A percentile compares a stretch with the other conserved stretches of the same genome.
Evolutionary conservation across 345 rosid species (phyloP).

Genomic region (Acer saccharum): DNA sequence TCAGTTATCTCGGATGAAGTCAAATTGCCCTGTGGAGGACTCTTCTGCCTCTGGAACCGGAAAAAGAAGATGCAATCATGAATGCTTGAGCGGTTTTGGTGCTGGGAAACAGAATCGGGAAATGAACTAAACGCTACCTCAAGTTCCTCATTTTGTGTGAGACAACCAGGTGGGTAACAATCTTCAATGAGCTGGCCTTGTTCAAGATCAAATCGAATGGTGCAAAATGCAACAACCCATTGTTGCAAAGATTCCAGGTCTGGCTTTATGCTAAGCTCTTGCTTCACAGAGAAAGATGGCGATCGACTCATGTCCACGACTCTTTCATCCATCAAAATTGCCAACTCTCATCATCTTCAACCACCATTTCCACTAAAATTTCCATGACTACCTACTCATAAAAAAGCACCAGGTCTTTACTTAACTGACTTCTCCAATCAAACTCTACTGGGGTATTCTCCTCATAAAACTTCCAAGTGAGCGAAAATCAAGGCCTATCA

Average conservation of each 20-base stretch:
- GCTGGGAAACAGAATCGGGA: conserved; percentile 94
- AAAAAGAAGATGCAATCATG: conserved; percentile 98
- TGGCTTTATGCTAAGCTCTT: conserved; percentile 59
- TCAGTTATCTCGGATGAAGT: conserved; percentile 34
- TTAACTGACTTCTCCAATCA: conserved; percentile 4
- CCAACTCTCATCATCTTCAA: conserved; percentile 30
- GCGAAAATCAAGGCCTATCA: conserved; percentile 19
- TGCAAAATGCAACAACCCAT: conserved; percentile 89
- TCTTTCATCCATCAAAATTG: conserved; percentile 33
- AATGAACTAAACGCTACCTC: conserved; percentile 91
- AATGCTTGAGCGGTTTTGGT: conserved; percentile 86
- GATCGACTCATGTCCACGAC: conserved; percentile 78
- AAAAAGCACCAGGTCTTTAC: not conserved
- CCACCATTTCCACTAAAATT: conserved; percentile 14
- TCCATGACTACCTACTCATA: not conserved
- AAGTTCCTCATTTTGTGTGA: conserved; percentile 81
- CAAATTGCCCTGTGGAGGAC: conserved; percentile 31
- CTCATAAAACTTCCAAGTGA: conserved; percentile 7
- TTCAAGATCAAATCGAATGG: conserved; percentile 91
- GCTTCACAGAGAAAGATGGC: conserved; percentile 78
- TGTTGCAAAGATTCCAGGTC: conserved; percentile 67
- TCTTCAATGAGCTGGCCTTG: conserved; percentile 96
- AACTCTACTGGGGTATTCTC: conserved; percentile 13
- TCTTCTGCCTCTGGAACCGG: conserved; percentile 66
- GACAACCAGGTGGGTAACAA: conserved; percentile 74